A percentile compares a stretch with the other conserved stretches of the same genome.
Evolutionary conservation across 495 filamentous ascomycete genomes (phyloP).

Genomic region (Podospora bellae-mahoneyi): DNA sequence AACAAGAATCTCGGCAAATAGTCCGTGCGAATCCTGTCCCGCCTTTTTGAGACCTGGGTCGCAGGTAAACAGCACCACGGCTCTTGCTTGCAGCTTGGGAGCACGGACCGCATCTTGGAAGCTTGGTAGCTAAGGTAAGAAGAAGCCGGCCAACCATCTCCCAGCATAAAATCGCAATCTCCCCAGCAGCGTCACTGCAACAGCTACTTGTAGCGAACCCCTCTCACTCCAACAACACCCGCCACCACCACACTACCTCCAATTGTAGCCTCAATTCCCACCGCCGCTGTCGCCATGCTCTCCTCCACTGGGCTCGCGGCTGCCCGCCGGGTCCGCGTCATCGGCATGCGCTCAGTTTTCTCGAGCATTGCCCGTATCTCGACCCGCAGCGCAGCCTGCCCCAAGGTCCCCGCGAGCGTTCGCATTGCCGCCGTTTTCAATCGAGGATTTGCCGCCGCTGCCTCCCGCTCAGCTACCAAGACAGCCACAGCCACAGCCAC

Average conservation of each 20-base stretch:
- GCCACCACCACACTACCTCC: conserved; percentile 11
- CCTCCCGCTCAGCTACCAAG: conserved; percentile 17
- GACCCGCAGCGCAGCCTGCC: conserved; percentile 3
- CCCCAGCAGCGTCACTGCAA: conserved; percentile 4
- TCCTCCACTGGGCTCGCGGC: conserved; percentile 29
- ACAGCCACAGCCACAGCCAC: conserved; percentile 19
- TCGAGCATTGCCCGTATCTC: conserved; percentile 2
- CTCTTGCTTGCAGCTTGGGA: neutral
- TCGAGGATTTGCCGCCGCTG: conserved; percentile 30
- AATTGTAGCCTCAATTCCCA: neutral
- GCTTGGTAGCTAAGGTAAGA: neutral
- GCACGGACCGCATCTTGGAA: neutral
- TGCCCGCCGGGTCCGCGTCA: conserved; percentile 24
- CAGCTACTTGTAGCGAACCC: neutral
- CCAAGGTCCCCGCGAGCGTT: conserved; percentile 12
- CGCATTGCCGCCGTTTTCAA: conserved; percentile 17
- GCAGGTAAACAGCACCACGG: neutral
- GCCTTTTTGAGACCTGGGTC: neutral
- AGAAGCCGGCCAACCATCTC: conserved; percentile 2
- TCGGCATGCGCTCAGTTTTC: conserved; percentile 11
- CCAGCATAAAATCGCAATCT: conserved; percentile 19
- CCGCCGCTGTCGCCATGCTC: conserved; percentile 26
- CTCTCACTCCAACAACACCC: neutral
- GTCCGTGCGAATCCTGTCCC: too few species aligned
- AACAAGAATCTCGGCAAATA: neutral